Conservation (phyloP, 257 asterid species). For the Solanum corneliomulleri region DNA sequence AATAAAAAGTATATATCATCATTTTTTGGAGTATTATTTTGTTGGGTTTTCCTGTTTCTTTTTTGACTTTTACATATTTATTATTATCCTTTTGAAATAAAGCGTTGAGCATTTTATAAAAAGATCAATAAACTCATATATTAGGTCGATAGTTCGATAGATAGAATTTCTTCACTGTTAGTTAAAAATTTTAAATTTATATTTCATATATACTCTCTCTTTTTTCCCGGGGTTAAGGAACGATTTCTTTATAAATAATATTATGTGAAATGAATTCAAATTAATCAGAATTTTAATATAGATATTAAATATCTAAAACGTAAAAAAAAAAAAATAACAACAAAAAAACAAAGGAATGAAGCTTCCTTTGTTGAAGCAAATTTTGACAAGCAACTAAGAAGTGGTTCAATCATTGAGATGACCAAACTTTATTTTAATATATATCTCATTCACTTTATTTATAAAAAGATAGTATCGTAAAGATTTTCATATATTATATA, state of each 20-base stretch:
- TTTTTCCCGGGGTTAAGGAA: no score
- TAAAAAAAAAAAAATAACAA: background rate
- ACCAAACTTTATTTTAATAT: background rate
- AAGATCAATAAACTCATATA: no score
- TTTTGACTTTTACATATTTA: no score
- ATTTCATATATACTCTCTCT: no score
- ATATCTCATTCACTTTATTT: background rate
- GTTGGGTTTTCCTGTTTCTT: no score
- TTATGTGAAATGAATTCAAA: accelerated
- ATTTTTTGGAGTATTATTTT: background rate
- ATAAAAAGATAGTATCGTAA: background rate
- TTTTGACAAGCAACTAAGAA: background rate
- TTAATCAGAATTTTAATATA: no score
- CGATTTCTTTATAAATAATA: no score
- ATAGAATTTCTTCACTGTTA: no score
- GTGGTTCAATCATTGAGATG: background rate
- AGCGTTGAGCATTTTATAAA: no score
- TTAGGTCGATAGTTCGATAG: background rate
- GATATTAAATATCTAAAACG: no score
- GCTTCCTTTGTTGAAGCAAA: background rate
- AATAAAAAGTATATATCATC: background rate
- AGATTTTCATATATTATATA: no score
- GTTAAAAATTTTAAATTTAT: no score
- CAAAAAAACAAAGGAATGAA: background rate
- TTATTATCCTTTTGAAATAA: background rate